A percentile compares a stretch with the other conserved stretches of the same genome.
These are phyloP conservation scores for Picea mariana DNA, from an alignment of 83 land plant genomes.

Conservation along the genomic window DNA sequence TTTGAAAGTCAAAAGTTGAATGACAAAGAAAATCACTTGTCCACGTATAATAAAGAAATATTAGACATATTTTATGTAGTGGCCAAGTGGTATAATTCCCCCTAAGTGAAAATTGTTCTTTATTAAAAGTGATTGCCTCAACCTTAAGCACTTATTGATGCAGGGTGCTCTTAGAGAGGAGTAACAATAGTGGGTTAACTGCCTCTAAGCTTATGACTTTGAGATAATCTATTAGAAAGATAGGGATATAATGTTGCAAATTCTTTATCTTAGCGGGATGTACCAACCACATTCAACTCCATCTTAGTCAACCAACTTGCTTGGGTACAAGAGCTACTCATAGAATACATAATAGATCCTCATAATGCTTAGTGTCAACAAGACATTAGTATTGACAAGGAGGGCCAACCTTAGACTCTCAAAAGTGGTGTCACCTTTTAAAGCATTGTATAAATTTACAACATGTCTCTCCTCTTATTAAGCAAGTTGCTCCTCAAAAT, in stretches of 20 bases:
- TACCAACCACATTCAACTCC: background rate
- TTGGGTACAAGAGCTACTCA: background rate
- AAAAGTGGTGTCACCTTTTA: too few species aligned
- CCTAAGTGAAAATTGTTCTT: background rate
- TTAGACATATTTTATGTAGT: background rate
- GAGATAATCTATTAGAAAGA: background rate
- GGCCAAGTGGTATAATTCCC: background rate
- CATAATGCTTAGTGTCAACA: too few species aligned
- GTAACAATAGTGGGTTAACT: background rate
- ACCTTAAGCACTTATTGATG: background rate
- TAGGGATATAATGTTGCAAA: background rate
- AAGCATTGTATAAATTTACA: too few species aligned
- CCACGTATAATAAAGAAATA: background rate
- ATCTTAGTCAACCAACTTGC: background rate
- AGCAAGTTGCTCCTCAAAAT: too few species aligned
- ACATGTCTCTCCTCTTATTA: too few species aligned
- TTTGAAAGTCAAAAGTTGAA: background rate
- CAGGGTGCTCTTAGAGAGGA: too few species aligned
- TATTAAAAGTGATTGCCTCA: background rate
- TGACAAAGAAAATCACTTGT: background rate
- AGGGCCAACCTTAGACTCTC: too few species aligned
- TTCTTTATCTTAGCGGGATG: background rate
- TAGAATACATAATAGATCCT: background rate
- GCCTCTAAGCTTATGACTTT: background rate
- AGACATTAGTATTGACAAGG: too few species aligned